phyloP scores from a whole-genome alignment of 2,329 filamentous ascomycete species.

The Diaporthe ampelina region DNA sequence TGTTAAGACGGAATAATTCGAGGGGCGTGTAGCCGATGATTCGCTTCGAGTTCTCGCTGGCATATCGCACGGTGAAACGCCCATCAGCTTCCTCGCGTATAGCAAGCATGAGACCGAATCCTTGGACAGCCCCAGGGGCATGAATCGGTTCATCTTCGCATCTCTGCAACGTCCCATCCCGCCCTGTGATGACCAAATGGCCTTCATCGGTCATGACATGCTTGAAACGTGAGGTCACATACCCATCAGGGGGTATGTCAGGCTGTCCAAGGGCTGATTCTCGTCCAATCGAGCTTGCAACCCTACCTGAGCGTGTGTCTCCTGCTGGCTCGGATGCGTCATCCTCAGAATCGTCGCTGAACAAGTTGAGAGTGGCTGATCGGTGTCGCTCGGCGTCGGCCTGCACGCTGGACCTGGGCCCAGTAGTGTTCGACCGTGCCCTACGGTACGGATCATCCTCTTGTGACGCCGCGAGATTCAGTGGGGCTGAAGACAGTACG shows the following conservation, averaged over 20 bases:
- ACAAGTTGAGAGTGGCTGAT: constrained; percentile 50
- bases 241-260: constrained; percentile 44
- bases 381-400: constrained; percentile 58
- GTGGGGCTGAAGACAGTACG: constrained; percentile 26
- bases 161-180: constrained; percentile 79
- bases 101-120: constrained; percentile 83
- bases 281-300: constrained; percentile 33
- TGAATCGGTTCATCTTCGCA: constrained; percentile 96
- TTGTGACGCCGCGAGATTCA: constrained; percentile 39
- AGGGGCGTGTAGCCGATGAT: constrained; percentile 84
- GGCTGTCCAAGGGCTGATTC: background rate
- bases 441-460: constrained; percentile 44
- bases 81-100: constrained; percentile 79
- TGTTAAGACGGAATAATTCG: constrained; percentile 80
- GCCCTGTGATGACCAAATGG: constrained; percentile 86
- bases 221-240: constrained; percentile 82
- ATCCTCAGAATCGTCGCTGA: constrained; percentile 46
- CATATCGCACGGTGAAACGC: constrained; percentile 77
- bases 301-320: constrained; percentile 3
- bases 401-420: constrained; percentile 61
- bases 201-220: constrained; percentile 83
- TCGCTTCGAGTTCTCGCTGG: constrained; percentile 83
- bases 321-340: constrained; percentile 47
- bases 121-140: constrained; percentile 84
- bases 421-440: constrained; percentile 54